A percentile compares a stretch with the other conserved stretches of the same genome.
These are phyloP conservation scores for Sisymbrium altissimum DNA, from an alignment of 345 rosid species.

Conservation along the genomic window DNA sequence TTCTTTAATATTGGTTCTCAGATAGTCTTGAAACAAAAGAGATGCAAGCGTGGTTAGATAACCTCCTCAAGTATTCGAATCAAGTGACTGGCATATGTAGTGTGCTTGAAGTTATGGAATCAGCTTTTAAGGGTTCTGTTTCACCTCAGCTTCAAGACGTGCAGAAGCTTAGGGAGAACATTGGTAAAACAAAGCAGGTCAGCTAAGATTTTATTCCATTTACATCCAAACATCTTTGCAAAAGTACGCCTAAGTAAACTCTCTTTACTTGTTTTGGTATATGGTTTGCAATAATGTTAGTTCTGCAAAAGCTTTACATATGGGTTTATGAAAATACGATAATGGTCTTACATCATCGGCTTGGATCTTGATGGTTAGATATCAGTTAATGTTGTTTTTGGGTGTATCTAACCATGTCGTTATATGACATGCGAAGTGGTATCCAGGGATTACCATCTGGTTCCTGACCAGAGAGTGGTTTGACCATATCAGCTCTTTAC, in stretches of 20 bases:
- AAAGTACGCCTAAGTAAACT: not conserved
- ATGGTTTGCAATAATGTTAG: not conserved
- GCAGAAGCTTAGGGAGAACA: constrained; percentile 70
- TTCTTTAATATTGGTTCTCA: constrained; percentile 46
- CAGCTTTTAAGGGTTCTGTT: constrained; percentile 72
- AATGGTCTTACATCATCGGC: not conserved
- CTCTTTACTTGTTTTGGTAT: not conserved
- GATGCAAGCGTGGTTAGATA: constrained; percentile 50
- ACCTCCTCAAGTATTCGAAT: constrained; percentile 56
- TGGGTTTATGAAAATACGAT: not conserved
- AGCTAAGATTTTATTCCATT: constrained; percentile 5
- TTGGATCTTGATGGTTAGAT: not conserved
- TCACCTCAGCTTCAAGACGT: constrained; percentile 73
- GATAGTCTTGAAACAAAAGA: constrained; percentile 61
- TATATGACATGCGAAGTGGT: not conserved
- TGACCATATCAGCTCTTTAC: not conserved
- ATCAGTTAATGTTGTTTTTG: too few species aligned
- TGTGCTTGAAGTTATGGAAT: constrained; percentile 84
- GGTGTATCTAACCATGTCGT: not conserved
- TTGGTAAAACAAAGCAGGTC: constrained; percentile 91
- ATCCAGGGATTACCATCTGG: not conserved
- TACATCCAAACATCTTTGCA: not conserved
- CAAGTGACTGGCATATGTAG: constrained; percentile 61
- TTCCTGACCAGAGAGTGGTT: constrained; percentile 1
- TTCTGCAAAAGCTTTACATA: not conserved